These are phyloP conservation scores for Phytophthora hybrid DNA, from an alignment of 352 stramenopile species.

Conservation along the genomic window DNA sequence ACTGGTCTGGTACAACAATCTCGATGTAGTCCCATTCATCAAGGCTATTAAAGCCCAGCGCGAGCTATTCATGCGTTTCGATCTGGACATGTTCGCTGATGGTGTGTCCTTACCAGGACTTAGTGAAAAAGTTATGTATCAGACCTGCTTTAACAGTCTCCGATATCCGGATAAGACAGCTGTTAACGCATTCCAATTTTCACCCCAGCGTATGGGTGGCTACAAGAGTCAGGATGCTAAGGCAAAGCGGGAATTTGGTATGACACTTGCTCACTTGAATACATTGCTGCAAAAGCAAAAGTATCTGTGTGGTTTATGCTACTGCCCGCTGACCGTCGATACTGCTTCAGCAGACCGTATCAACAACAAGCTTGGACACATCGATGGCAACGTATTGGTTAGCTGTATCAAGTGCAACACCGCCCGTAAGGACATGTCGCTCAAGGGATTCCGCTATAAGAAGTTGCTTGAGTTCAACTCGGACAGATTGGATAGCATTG, in stretches of 20 bases:
- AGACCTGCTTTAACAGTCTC: not conserved
- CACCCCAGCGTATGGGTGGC: not conserved
- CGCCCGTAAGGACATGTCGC: conserved; percentile 37
- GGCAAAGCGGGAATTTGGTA: conserved; percentile 17
- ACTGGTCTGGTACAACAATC: not conserved
- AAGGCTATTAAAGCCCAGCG: not conserved
- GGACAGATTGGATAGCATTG: conserved; percentile 1
- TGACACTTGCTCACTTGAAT: conserved; percentile 33
- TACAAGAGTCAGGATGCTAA: not conserved
- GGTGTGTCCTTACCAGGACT: not conserved
- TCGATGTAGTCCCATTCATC: not conserved
- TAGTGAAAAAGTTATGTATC: not conserved
- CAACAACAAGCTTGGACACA: not conserved
- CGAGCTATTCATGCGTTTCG: not conserved
- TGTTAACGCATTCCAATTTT: not conserved
- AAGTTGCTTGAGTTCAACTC: conserved; percentile 35
- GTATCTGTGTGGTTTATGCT: conserved; percentile 34
- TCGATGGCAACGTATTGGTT: conserved; percentile 27
- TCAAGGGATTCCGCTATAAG: conserved; percentile 23
- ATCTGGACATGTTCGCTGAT: not conserved
- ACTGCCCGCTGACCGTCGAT: conserved; percentile 25
- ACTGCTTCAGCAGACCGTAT: conserved; percentile 30
- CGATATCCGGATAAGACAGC: not conserved
- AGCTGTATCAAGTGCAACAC: conserved; percentile 38
- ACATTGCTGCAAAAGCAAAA: conserved; percentile 25